Percentiles rank a stretch among this genome's conserved stretches.
These are phyloP conservation scores for Mycena polygramma DNA, from an alignment of 768 basidiomycete species.

Conservation along the genomic window DNA sequence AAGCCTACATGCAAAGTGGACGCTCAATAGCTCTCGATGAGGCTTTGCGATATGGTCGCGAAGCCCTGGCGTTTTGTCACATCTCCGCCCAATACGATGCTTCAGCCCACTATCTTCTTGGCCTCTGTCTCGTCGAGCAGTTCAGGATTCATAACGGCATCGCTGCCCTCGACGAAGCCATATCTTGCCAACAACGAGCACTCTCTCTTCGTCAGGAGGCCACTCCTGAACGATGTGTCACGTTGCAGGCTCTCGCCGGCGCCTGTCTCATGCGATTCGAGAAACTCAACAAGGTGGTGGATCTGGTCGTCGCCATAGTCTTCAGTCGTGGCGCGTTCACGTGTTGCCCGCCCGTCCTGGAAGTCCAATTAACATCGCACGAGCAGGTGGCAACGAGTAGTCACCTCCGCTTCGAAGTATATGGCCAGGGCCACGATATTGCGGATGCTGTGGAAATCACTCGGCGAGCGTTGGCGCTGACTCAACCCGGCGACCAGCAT, in stretches of 20 bases:
- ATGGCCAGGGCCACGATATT: not conserved
- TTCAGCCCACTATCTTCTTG: not conserved
- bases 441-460: too few relatives aligned
- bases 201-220: too few relatives aligned
- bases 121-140: not conserved
- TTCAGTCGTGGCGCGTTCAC: not conserved
- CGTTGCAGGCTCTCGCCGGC: not conserved
- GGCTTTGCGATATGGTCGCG: too few relatives aligned
- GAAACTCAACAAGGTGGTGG: not conserved
- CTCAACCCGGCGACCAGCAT: not conserved
- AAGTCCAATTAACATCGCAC: not conserved
- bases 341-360: not conserved
- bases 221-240: too few relatives aligned
- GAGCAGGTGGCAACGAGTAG: not conserved
- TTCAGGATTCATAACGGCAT: not conserved
- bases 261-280: not conserved
- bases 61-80: not conserved
- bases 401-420: not conserved
- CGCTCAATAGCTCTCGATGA: not conserved
- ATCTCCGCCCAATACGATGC: not conserved
- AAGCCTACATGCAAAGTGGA: not conserved
- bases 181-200: too few relatives aligned
- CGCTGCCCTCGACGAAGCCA: too few relatives aligned
- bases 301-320: conserved; percentile 2
- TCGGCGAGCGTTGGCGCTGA: too few relatives aligned